Percentiles rank a stretch among this genome's conserved stretches.
phyloP scores from a whole-genome alignment of 2,329 filamentous ascomycete species.

The Cladophialophora exuberans region DNA sequence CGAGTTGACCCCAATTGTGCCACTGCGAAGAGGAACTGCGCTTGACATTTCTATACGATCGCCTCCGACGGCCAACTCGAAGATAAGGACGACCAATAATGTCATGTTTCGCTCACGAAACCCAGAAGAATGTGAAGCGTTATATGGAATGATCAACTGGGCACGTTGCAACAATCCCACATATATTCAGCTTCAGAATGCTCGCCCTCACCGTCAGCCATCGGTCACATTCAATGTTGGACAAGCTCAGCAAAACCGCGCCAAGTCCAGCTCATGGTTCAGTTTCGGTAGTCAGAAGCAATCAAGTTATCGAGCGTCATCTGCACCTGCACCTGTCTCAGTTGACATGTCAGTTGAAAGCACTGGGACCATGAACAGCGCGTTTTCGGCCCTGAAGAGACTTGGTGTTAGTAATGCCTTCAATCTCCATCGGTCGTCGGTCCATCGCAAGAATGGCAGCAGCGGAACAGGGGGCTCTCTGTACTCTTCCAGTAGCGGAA shows the following conservation, averaged over 20 bases:
- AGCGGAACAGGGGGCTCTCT: slow-evolving; percentile 50
- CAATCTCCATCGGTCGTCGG: slow-evolving; percentile 78
- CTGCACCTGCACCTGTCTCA: slow-evolving; percentile 55
- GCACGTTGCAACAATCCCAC: slow-evolving; percentile 91
- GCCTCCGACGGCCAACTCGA: slow-evolving; percentile 73
- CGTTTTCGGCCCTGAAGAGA: slow-evolving; percentile 75
- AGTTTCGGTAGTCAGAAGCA: slow-evolving; percentile 56
- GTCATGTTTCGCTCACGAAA: slow-evolving; percentile 87
- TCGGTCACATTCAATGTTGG: slow-evolving; percentile 57
- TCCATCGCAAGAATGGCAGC: slow-evolving; percentile 48
- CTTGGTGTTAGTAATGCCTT: slow-evolving; percentile 77
- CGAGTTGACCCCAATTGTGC: slow-evolving; percentile 87
- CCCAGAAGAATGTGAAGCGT: slow-evolving; percentile 73
- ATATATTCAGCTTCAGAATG: slow-evolving; percentile 76
- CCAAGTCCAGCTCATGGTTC: slow-evolving; percentile 46
- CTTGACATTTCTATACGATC: slow-evolving; percentile 94
- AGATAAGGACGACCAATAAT: slow-evolving; percentile 71
- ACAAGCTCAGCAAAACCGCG: slow-evolving; percentile 56
- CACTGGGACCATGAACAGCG: slow-evolving; percentile 74
- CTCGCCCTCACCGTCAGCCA: slow-evolving; percentile 62
- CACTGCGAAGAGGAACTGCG: slow-evolving; percentile 85
- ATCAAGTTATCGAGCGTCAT: slow-evolving; percentile 61
- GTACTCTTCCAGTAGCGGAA: slow-evolving; percentile 47
- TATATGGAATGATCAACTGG: slow-evolving; percentile 86
- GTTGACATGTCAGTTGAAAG: slow-evolving; percentile 62